Base-by-base conservation (phyloP, 2,329 filamentous ascomycete genomes). In the Rhynchosporium agropyri region DNA sequence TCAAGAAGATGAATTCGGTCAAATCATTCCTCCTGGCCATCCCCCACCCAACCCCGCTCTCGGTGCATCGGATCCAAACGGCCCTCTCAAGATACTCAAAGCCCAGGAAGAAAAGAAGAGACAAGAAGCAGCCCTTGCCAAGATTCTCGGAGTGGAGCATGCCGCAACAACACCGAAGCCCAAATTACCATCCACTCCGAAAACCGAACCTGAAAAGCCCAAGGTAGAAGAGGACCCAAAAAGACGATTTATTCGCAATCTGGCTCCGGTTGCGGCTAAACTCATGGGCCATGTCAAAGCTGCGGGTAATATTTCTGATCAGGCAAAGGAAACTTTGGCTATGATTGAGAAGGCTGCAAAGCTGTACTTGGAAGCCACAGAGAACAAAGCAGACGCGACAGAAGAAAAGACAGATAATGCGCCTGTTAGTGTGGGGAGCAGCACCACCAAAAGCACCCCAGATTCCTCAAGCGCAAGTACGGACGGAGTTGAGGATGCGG, bases 1-100 rank as follows among this genome's bases (percentile, higher is more conserved):
- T 64, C 74, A 78, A 33, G 82, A 86, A 43, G 81, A 85, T 61
- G 83, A 86, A 13, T 82, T 84, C 62, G 78, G 82, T 59, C 77
- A 79, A 8, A 71, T 78, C 5, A 71, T 72, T 48, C 63, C 62
- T 29, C 65, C 67, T 26, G 62, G 62, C 9, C 48, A 40, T 12
- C 77, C 79, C 0, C 68, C 73, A 51, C 62, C 69, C 0, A 69
- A 29, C 55, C 69, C 31, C 58, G 65, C 56, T 7, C 20, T 54
- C 7, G 46, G 57, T 9, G 49, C 57, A 13, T 48, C 61, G 33
- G 79, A 80, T 42, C 69, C 74, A 13, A 78, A 73, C 58, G 77
- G 76, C 1, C 77, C 81, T 3, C 78, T 78, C 10, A 83, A 80
- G 64, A 75, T 73, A 0, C 79, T 81, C 57, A 77, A 78, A 13